A percentile compares a stretch with the other conserved stretches of the same genome.
These are phyloP conservation scores for Mucor indicus DNA, from an alignment of 371 early-diverging fungal genomes.

Conservation along the genomic window DNA sequence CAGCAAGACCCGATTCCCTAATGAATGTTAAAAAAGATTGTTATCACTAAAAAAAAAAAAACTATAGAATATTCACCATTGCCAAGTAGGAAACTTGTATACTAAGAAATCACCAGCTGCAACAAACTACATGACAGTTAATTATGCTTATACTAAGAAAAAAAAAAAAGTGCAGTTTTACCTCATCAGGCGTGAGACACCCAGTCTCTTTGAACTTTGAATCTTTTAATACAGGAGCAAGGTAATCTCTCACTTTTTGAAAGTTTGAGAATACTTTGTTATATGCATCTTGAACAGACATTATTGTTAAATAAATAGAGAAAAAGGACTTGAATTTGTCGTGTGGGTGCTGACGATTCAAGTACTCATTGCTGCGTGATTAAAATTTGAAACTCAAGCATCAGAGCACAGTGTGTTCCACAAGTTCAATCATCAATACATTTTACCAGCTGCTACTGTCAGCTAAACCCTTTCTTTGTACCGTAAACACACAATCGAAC, in stretches of 20 bases:
- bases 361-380: too few species aligned
- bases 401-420: too few species aligned
- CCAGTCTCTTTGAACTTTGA: constrained; percentile 95
- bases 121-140: constrained; percentile 66
- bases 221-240: constrained; percentile 90
- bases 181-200: constrained; percentile 94
- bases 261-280: constrained; percentile 48
- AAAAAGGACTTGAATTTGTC: too few species aligned
- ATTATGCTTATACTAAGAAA: neutral
- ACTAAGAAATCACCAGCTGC: constrained; percentile 96
- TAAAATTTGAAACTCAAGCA: too few species aligned
- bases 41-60: neutral
- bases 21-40: neutral
- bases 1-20: constrained; percentile 81
- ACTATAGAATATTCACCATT: constrained; percentile 60
- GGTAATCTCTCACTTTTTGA: constrained; percentile 71
- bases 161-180: constrained; percentile 25
- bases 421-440: too few species aligned
- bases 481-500: too few species aligned
- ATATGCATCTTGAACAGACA: constrained; percentile 49
- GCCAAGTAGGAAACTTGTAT: constrained; percentile 98
- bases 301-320: too few species aligned
- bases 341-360: too few species aligned
- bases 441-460: too few species aligned
- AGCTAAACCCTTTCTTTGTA: too few species aligned